Evolutionary conservation across 2,329 filamentous ascomycete genomes (phyloP), one percentile per base, ranked within the genome.

Genomic region (Madurella fahalii): DNA sequence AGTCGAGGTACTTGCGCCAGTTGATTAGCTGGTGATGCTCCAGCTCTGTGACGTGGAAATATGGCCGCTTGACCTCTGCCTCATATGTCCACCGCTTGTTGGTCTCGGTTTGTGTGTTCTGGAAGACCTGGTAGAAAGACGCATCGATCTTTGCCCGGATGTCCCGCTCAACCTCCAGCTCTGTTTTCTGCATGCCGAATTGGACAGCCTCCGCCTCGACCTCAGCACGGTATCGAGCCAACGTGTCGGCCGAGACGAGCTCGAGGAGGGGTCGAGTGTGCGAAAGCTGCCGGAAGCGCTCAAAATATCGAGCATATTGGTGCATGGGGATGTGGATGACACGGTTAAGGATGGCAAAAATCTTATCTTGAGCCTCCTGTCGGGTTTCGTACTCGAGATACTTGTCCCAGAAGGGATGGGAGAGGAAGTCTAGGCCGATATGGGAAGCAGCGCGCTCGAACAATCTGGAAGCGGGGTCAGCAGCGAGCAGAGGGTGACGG

Each of bases 351-450:
- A 99, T 90, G 40, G 83, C 84, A 64, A 95, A 95, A 52, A 96
- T 89, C 65, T 85, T 90, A 60, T 95, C 89, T 13, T 87, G 83
- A 0, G 87, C 84, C 65, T 96, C 91, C 58, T 93, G 79, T 1
- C 92, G 87, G 69, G 96, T 92, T 69, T 97, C 94, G 66, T 95
- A 97, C 69, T 97, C 94, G 60, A 99, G 84, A 67, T 96, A 99
- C 73, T 96, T 97, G 72, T 99, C 94, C 94, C 94, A 99, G 74
- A 99, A 96, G 1, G 91, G 91, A 68, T 96, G 91, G 2, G 92
- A 87, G 31, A 96, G 79, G 68, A 96, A 99, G 72, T 99, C 94
- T 16, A 97, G 80, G 15, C 94, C 94, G 40, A 96, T 91, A 64
- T 83, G 86, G 31, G 81, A 81, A 30, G 90, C 89, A 59, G 88